Evolutionary conservation across 2,329 filamentous ascomycete species (phyloP), one percentile per base, ranked within the genome.

Genomic region (Metarhizium humberi): DNA sequence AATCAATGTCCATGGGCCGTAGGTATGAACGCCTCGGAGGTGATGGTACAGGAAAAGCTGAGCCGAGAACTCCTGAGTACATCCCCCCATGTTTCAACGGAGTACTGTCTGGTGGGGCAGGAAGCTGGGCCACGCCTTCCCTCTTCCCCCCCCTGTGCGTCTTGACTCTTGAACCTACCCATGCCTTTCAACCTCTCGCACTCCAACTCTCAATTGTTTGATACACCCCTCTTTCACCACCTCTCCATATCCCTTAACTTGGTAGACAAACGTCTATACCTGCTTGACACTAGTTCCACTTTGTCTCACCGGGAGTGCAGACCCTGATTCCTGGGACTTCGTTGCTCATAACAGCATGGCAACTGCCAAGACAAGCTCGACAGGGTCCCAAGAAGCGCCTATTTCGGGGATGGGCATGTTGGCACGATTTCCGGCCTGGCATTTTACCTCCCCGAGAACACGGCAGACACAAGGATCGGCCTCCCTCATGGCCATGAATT

Each of bases 41-140:
- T 34, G 32, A 34, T 11, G 32, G 32, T 11, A 11, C 32, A 34
- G 32, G 32, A 40, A 40, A 16, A n/a, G 38, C 38, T 40, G 11
- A 5, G 11, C 42, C 42, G 52, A 18, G 36, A 38, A 52, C 55
- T 43, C 38, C 47, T 50, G n/a, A 51, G 46, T 48, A 54, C 56
- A 49, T 32, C 56, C 46, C 48, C 49, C 57, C 57, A 56, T 56
- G 57, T 58, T 56, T 54, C 52, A 51, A 58, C 57, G 54, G 54
- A 58, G 53, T 55, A 48, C 36, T 48, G 43, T 25, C 25, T 25
- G 25, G 25, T 42, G 25, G 43, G 18, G 18, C 32, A 32, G 13
- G 25, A 20, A 18, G 38, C 16, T n/a, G 30, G 13, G 5, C 46
- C 36, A 10, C 47, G 2, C n/a, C 16, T 20, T 45, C 40, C 40